Conservation (phyloP, 257 asterid genomes). For the Primulina huaijiensis region DNA sequence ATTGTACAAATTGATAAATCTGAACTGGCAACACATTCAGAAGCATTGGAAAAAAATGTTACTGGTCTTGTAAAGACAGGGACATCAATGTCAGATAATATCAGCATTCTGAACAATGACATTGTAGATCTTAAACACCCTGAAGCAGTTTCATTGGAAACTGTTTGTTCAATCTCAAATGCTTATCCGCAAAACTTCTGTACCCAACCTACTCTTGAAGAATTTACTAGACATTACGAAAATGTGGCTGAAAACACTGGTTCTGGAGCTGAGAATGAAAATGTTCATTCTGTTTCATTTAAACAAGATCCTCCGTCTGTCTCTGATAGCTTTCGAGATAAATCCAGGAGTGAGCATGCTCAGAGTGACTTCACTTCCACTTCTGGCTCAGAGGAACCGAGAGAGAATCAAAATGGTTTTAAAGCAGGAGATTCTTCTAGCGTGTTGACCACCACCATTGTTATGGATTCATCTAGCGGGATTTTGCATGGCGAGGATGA, state of each 20-base stretch:
- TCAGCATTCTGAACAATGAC: constrained; percentile 24
- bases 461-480: constrained; percentile 39
- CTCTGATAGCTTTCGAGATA: constrained; percentile 29
- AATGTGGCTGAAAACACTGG: constrained; percentile 23
- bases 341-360: constrained; percentile 29
- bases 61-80: constrained; percentile 25
- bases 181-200: constrained; percentile 31
- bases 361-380: constrained; percentile 31
- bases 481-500: constrained; percentile 33
- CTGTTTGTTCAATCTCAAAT: constrained; percentile 31
- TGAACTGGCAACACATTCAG: constrained; percentile 31
- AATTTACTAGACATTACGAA: constrained; percentile 25
- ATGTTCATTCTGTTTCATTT: constrained; percentile 25
- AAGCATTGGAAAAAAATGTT: constrained; percentile 30
- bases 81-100: constrained; percentile 27
- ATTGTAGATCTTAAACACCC: constrained; percentile 26
- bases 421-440: constrained; percentile 35
- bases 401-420: constrained; percentile 32
- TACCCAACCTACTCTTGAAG: constrained; percentile 30
- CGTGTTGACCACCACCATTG: constrained; percentile 33
- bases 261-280: constrained; percentile 34
- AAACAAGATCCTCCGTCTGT: constrained; percentile 33
- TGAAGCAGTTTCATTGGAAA: constrained; percentile 38
- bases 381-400: constrained; percentile 32
- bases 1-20: constrained; percentile 29